phyloP scores from a whole-genome alignment of 2,329 filamentous ascomycete genomes.

The Thelonectria blattea region DNA sequence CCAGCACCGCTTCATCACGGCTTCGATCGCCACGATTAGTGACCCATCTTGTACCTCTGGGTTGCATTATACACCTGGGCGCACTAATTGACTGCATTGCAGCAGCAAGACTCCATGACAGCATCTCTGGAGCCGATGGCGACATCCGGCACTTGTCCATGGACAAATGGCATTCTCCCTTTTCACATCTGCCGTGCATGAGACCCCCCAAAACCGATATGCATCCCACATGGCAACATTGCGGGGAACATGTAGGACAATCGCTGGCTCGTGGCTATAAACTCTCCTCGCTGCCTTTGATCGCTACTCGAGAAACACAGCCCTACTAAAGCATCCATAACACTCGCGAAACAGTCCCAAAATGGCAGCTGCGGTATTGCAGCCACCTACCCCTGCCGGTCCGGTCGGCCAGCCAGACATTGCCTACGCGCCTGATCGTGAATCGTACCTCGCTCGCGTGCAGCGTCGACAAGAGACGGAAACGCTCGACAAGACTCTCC shows the following conservation, averaged over 20 bases:
- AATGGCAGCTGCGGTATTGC: conserved; percentile 18
- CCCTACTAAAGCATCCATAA: not conserved
- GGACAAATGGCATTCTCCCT: conserved; percentile 12
- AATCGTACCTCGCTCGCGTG: conserved; percentile 60
- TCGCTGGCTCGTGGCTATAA: conserved; percentile 1
- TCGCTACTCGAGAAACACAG: not conserved
- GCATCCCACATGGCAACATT: conserved; percentile 24
- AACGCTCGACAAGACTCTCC: conserved; percentile 48
- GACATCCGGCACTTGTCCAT: conserved; percentile 12
- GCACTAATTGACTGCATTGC: not conserved
- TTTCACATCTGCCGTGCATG: conserved; percentile 7
- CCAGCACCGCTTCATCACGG: not conserved
- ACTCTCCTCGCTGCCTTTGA: not conserved
- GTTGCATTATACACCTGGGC: not conserved
- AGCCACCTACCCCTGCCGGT: conserved; percentile 26
- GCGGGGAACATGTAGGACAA: conserved; percentile 7
- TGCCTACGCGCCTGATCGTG: conserved; percentile 58
- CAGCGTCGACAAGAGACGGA: conserved; percentile 51
- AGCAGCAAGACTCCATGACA: conserved; percentile 3
- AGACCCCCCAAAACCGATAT: not conserved
- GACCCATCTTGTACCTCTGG: not conserved
- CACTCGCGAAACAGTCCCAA: not conserved
- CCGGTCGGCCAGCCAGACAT: conserved; percentile 63
- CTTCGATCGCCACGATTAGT: not conserved
- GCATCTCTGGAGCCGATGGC: conserved; percentile 18